phyloP scores from a whole-genome alignment of 2,329 filamentous ascomycete species.

The Aspergillus terreus region DNA sequence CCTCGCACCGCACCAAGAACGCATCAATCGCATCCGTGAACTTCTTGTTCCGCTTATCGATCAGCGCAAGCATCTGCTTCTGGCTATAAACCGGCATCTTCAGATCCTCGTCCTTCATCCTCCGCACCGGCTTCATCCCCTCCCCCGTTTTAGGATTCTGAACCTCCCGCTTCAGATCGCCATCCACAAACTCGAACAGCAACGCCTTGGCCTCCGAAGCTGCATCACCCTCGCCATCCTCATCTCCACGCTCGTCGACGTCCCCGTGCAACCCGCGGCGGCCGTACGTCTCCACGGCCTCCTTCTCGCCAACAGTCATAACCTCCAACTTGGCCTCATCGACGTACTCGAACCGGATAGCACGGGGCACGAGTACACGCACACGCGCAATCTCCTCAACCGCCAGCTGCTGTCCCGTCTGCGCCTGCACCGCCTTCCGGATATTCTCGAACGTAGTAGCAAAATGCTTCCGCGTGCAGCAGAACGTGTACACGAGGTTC shows the following conservation, averaged over 20 bases:
- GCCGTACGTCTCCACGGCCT: slow-evolving; percentile 60
- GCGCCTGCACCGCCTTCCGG: slow-evolving; percentile 75
- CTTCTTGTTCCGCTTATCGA: slow-evolving; percentile 83
- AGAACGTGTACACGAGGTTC: slow-evolving; percentile 93
- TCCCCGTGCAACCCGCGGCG: slow-evolving; percentile 48
- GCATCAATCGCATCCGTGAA: slow-evolving; percentile 72
- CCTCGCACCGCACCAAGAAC: slow-evolving; percentile 72
- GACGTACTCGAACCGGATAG: slow-evolving; percentile 80
- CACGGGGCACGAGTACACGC: slow-evolving; percentile 69
- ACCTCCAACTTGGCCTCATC: slow-evolving; percentile 80
- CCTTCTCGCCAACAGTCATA: slow-evolving; percentile 57
- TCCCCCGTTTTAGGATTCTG: slow-evolving; percentile 69
- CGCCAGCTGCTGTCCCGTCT: slow-evolving; percentile 63
- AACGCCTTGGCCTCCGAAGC: slow-evolving; percentile 57
- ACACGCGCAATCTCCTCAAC: slow-evolving; percentile 81
- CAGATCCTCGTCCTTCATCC: slow-evolving; percentile 70
- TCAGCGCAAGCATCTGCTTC: slow-evolving; percentile 83
- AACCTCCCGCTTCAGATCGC: slow-evolving; percentile 80
- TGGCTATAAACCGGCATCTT: slow-evolving; percentile 92
- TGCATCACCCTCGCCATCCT: slow-evolving; percentile 31
- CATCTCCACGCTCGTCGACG: slow-evolving; percentile 12
- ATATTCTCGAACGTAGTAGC: slow-evolving; percentile 90
- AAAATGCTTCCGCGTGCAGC: slow-evolving; percentile 85
- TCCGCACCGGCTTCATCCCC: slow-evolving; percentile 63
- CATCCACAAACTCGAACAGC: slow-evolving; percentile 89